Base-by-base conservation (phyloP, 2,329 filamentous ascomycete species). In the Calonectria pauciramosa region DNA sequence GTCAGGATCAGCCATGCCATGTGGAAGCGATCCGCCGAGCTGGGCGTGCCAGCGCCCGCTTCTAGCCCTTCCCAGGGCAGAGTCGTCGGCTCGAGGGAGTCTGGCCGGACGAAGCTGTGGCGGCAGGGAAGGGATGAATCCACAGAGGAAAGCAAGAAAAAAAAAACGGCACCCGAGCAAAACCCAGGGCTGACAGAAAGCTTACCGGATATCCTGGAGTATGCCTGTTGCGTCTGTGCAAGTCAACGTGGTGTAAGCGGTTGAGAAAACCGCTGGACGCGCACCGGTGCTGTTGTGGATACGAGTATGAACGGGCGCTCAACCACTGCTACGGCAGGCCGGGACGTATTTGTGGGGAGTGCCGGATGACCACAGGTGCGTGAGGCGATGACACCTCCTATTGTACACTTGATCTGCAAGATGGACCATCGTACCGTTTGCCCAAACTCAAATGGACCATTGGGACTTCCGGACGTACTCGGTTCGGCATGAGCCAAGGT, bases 261-360 rank as follows among this genome's bases (percentile, higher is more conserved):
- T 77, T 68, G 66, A 76, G 60, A 80, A 72, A 81, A 75, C 76
- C 79, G 79, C 73, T 75, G 71, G 74, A 77, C 79, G 78, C 75
- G 79, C 73, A 77, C 68, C 65, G 56, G 73, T 70, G 70, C 77
- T 20, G 59, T 70, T 64, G 77, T 79, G 76, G 75, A 76, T 79
- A 70, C 72, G 70, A 34, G 59, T 72, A 34, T 49, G 76, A 78
- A 72, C 52, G 64, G 59, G 38, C 65, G 68, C 52, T 63, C 72
- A 70, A 70, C 72, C 76, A 73, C 70, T 73, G 66, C 76, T 78
- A 69, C 75, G 69, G 74, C 73, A 77, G 30, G 68, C 32, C 63
- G 68, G 68, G 60, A 67, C 49, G 56, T 34, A 32, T 51, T 76
- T 72, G 59, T 74, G 75, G 52, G 70, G 67, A 70, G 67, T 68